Evolutionary conservation across 306 rosid genomes (phyloP), one percentile per base, ranked within the genome.

Genomic region (Gastrolobium bilobum): DNA sequence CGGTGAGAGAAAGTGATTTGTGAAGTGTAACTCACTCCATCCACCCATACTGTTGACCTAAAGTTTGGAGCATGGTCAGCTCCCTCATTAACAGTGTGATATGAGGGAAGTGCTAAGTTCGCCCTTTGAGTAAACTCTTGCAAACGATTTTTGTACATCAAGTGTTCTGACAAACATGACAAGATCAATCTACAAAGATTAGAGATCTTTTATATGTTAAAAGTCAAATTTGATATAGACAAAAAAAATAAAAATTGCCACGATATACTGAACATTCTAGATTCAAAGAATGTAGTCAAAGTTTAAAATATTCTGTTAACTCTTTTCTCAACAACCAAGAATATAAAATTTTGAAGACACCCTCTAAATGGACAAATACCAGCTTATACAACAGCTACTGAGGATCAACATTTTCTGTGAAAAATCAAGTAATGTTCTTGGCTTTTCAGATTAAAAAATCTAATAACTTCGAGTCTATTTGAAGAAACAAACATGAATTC

Each of bases 31-130:
- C 4, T 9, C 4, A 5, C 76, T 30, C 80, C 88, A 29, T 68
- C 79, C 4, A 91, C 85, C 33, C 9, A 34, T 29, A 89, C 89
- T 0, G 73, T 75, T n/a, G 90, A 62, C 63, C 89, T 71, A 69
- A 42, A 87, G 11, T 3, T 64, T 3, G 88, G 87, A 11, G 63
- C 40, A 68, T 82, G 79, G 1, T 0, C 15, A 47, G 4, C 0
- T 14, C 90, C 90, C 34, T 85, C 91, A 58, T 75, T 86, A 2
- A 54, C 26, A 0, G 85, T 87, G 13, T 71, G 75, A 69, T 87
- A 91, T 2, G 67, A 1, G 0, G 91, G 93, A 26, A 68, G 37
- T 0, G 70, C 40, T 8, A 83, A 52, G 31, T 52, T 62, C 0
- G 66, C 58, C 67, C 38, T 77, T 11, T 81, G 87, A 2, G 81